A percentile compares a stretch with the other conserved stretches of the same genome.
Conservation (phyloP, 2,329 filamentous ascomycete genomes). For the Lasiodiplodia theobromae region DNA sequence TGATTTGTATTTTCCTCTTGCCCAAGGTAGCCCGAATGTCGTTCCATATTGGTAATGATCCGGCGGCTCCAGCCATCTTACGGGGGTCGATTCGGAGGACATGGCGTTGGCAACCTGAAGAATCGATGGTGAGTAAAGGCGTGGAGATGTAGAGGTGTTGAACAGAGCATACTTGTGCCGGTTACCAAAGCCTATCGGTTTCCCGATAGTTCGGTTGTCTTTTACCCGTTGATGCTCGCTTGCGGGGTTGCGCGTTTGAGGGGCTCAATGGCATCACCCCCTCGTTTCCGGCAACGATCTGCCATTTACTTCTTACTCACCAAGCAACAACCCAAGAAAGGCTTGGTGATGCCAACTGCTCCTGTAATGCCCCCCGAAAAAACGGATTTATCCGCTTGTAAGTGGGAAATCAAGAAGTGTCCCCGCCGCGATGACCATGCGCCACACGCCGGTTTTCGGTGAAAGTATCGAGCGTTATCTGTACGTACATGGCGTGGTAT, state of each 20-base stretch:
- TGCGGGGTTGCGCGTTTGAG: slow-evolving; percentile 21
- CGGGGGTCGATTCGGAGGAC: not conserved
- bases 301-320: not conserved
- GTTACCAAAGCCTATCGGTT: not conserved
- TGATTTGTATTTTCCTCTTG: slow-evolving; percentile 46
- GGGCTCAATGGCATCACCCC: slow-evolving; percentile 22
- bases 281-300: slow-evolving; percentile 16
- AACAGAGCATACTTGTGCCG: not conserved
- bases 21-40: slow-evolving; percentile 51
- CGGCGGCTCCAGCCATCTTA: not conserved
- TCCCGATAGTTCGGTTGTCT: not conserved
- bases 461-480: slow-evolving; percentile 7
- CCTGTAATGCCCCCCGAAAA: not conserved
- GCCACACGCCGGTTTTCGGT: not conserved
- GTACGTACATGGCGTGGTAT: slow-evolving; percentile 8
- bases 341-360: slow-evolving; percentile 11
- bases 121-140: not conserved
- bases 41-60: slow-evolving; percentile 38
- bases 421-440: not conserved
- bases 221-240: slow-evolving; percentile 8
- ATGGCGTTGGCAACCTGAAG: not conserved
- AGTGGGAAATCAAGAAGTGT: not conserved
- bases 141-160: not conserved
- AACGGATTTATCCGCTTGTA: not conserved
- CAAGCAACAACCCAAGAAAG: slow-evolving; percentile 22